Evolutionary conservation across 192 early-diverging fungal species (phyloP).

Genomic region (Rhizophagus sp.): DNA sequence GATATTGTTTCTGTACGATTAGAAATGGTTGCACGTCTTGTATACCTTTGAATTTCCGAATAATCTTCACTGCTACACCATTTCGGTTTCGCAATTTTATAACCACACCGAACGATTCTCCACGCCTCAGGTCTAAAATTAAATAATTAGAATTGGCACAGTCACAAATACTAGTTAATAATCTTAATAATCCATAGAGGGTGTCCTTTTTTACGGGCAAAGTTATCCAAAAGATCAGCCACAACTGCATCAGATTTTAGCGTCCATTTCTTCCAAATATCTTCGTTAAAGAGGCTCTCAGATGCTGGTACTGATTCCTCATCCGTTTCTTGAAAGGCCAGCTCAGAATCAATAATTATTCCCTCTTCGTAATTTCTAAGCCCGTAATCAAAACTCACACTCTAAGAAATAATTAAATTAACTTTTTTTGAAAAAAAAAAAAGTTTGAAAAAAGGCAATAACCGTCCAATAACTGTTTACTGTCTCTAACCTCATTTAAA

Average conservation of each 20-base stretch:
- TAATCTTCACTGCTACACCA: constrained; percentile 13
- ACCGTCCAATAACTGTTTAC: neutral
- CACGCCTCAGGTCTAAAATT: constrained; percentile 15
- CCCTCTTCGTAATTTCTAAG: constrained; percentile 5
- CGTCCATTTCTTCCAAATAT: neutral
- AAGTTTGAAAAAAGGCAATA: no score
- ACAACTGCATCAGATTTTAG: no score
- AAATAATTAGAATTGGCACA: neutral
- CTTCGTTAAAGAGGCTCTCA: neutral
- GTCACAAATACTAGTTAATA: no score
- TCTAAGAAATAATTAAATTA: neutral
- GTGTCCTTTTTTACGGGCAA: no score
- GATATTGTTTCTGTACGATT: neutral
- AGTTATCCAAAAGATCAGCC: no score
- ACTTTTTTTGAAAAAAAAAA: no score
- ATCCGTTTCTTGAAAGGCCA: constrained; percentile 5
- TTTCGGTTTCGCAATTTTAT: constrained; percentile 13
- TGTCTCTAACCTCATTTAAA: neutral
- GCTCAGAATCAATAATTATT: no score
- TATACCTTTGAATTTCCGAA: neutral
- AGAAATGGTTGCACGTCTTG: constrained; percentile 1
- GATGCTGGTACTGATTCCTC: no score
- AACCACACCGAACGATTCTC: constrained; percentile 18
- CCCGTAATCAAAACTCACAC: neutral
- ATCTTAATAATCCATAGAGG: no score